Evolutionary conservation across 148 eudicot genomes (phyloP).

Genomic region (Fagopyrum esculentum): DNA sequence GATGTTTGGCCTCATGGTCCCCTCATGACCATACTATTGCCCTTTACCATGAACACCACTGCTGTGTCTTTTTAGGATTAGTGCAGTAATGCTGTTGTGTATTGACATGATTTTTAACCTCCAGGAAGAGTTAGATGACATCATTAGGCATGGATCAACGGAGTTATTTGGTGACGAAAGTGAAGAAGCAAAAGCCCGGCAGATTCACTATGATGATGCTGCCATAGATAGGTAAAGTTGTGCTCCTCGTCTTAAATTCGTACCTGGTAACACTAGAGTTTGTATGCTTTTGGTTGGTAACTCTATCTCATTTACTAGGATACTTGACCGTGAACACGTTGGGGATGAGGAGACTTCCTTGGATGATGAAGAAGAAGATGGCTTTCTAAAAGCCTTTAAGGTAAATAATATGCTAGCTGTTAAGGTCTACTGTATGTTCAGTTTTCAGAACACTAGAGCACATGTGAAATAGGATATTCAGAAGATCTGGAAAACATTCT

Average conservation of each 20-base stretch:
- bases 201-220: constrained; percentile 95
- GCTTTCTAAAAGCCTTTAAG: constrained; percentile 91
- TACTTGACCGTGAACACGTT: constrained; percentile 82
- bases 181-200: constrained; percentile 91
- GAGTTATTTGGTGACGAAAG: constrained; percentile 92
- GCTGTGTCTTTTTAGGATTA: background rate
- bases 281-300: constrained; percentile 4
- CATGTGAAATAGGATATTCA: background rate
- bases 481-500: background rate
- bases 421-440: background rate
- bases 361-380: constrained; percentile 84
- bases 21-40: too few relatives aligned
- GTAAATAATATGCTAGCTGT: constrained; percentile 24
- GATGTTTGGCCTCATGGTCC: too few relatives aligned
- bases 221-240: constrained; percentile 69
- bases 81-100: background rate
- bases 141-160: constrained; percentile 91
- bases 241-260: constrained; percentile 12
- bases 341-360: constrained; percentile 72
- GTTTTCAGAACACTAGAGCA: background rate
- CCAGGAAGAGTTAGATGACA: constrained; percentile 97
- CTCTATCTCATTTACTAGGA: constrained; percentile 29
- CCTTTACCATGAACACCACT: background rate
- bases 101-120: constrained; percentile 6
- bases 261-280: background rate